These are phyloP conservation scores for Phoenix roebelenii DNA, from an alignment of 176 grass and related monocot genomes.

Conservation along the genomic window DNA sequence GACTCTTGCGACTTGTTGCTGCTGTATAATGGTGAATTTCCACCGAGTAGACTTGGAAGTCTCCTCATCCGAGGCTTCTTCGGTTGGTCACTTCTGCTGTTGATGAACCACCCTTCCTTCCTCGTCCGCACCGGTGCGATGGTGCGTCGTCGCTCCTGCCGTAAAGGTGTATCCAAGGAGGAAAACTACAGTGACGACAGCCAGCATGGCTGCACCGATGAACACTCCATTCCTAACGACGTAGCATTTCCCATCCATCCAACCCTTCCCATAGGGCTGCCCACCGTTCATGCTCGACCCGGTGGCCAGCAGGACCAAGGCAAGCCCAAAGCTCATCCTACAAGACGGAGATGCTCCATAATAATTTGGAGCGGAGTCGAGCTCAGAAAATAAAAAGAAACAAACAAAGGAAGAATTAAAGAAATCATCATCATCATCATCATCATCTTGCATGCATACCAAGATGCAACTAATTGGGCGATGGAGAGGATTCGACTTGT, in stretches of 20 bases:
- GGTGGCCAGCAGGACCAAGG: conserved; percentile 34
- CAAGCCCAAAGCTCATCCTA: conserved; percentile 61
- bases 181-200: conserved; percentile 28
- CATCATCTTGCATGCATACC: conserved; percentile 22
- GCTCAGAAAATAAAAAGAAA: not conserved
- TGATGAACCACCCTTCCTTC: no score
- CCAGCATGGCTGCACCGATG: conserved; percentile 37
- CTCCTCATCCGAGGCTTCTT: no score
- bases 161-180: conserved; percentile 35
- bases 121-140: no score
- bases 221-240: conserved; percentile 56
- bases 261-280: conserved; percentile 72
- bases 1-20: no score
- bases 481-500: conserved; percentile 26
- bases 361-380: no score
- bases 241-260: conserved; percentile 96
- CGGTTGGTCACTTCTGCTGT: no score
- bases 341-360: no score
- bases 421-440: not conserved
- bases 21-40: no score
- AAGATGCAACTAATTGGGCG: conserved; percentile 38
- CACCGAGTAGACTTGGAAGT: not conserved
- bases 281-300: conserved; percentile 82
- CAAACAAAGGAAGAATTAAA: no score
- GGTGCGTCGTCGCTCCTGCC: not conserved